Conservation (phyloP, 2,329 filamentous ascomycete species). For the Talaromyces sp. region DNA sequence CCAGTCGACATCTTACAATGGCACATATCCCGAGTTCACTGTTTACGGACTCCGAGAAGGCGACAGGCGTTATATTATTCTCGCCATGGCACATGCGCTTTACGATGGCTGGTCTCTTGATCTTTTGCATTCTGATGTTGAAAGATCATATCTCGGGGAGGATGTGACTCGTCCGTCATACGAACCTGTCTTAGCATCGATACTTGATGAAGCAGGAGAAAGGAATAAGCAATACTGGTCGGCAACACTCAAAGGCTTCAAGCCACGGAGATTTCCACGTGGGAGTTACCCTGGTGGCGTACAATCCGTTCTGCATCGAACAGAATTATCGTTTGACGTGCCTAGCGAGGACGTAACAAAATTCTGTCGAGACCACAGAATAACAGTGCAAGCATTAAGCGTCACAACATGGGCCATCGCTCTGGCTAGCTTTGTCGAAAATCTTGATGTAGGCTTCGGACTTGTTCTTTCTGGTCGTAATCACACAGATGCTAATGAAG, state of each 20-base stretch:
- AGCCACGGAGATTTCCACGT: conserved; percentile 39
- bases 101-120: conserved; percentile 85
- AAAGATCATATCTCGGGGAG: conserved; percentile 56
- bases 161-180: conserved; percentile 47
- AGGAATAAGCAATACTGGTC: conserved; percentile 66
- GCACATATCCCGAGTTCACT: conserved; percentile 29
- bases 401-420: conserved; percentile 73
- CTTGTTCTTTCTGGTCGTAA: conserved; percentile 83
- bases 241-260: conserved; percentile 57
- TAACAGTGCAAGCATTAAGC: conserved; percentile 73
- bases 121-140: conserved; percentile 68
- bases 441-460: conserved; percentile 76
- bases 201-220: conserved; percentile 47
- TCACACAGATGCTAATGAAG: conserved; percentile 59
- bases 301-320: conserved; percentile 26
- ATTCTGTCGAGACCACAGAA: conserved; percentile 62
- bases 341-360: conserved; percentile 42
- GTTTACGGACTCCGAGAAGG: conserved; percentile 38
- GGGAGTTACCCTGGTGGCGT: conserved; percentile 21
- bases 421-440: conserved; percentile 59
- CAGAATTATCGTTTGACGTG: conserved; percentile 30
- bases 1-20: conserved; percentile 18
- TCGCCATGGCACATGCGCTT: conserved; percentile 80
- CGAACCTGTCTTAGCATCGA: conserved; percentile 53
- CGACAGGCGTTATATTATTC: conserved; percentile 43